These are phyloP conservation scores for Naegleria fowleri DNA, from an alignment of 208 protist genomes.

Conservation along the genomic window DNA sequence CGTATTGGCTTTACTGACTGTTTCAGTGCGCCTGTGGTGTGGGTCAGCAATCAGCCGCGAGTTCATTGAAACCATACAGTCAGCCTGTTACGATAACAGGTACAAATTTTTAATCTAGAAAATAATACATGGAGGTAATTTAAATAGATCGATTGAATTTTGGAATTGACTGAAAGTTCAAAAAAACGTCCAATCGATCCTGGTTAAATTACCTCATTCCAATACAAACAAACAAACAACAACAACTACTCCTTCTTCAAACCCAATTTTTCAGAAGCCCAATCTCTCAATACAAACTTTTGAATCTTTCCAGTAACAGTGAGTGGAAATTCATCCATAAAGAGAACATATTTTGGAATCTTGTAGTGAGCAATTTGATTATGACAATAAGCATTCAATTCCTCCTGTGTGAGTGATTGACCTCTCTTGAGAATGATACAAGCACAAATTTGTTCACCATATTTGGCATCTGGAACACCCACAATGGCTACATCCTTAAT, in stretches of 20 bases:
- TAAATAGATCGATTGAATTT: no score
- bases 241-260: not conserved
- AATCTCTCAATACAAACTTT: conserved; percentile 43
- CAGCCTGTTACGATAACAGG: no score
- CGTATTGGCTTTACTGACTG: no score
- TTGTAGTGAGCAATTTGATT: conserved; percentile 49
- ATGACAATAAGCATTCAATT: conserved; percentile 40
- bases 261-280: not conserved
- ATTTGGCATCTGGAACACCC: conserved; percentile 43
- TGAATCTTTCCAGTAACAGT: conserved; percentile 48
- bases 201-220: no score
- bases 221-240: no score
- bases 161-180: no score
- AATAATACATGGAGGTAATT: no score
- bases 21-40: no score
- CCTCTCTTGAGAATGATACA: conserved; percentile 42
- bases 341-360: conserved; percentile 44
- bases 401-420: conserved; percentile 29
- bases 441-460: conserved; percentile 47
- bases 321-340: conserved; percentile 44
- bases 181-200: no score
- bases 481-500: conserved; percentile 46
- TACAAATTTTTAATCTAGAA: no score
- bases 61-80: no score
- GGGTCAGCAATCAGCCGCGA: no score